Evolutionary conservation across 2,329 filamentous ascomycete genomes (phyloP), one percentile per base, ranked within the genome.

Genomic region (Beauveria rudraprayagi): DNA sequence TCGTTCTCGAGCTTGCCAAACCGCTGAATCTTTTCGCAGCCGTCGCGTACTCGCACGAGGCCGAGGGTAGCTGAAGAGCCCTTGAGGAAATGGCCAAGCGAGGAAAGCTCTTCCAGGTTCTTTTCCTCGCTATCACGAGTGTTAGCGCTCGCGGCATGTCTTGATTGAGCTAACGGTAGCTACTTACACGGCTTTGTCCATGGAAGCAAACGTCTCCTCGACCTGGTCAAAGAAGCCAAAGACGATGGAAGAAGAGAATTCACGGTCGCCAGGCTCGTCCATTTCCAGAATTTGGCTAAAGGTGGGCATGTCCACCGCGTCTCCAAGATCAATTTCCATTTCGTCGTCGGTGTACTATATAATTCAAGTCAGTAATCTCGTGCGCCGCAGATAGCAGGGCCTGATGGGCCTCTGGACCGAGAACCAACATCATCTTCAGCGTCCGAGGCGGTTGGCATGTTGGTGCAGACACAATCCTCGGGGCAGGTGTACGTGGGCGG

Each of bases 261-360:
- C 91, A 68, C 87, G 83, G 65, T 93, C 89, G 11, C 87, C 84
- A 65, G 90, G 89, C 65, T 97, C 94, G 73, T 99, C 94, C 93
- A 99, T 97, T 76, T 97, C 94, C 65, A 97, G 84, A 72, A 99
- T 97, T 79, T 97, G 94, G 69, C 88, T 86, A 70, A 99, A 99
- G 61, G 92, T 96, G 60, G 76, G 73, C 63, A 80, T 77, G 73
- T 97, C 93, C 75, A 99, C 87, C 71, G 82, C 81, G 66, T 94
- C 89, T 63, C 85, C 86, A 66, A 91, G 84, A 63, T 90, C 62
- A 52, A 66, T 84, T 63, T 80, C 79, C 69, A 85, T 73, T 63
- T 75, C 78, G 61, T 77, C 73, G 62, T 61, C 51, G 50, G 34
- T 26, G 51, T 51, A 51, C 24, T 61, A 19, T 17, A 16, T 46